Evolutionary conservation across 257 asterid genomes (phyloP).

Genomic region (Petrea volubilis): DNA sequence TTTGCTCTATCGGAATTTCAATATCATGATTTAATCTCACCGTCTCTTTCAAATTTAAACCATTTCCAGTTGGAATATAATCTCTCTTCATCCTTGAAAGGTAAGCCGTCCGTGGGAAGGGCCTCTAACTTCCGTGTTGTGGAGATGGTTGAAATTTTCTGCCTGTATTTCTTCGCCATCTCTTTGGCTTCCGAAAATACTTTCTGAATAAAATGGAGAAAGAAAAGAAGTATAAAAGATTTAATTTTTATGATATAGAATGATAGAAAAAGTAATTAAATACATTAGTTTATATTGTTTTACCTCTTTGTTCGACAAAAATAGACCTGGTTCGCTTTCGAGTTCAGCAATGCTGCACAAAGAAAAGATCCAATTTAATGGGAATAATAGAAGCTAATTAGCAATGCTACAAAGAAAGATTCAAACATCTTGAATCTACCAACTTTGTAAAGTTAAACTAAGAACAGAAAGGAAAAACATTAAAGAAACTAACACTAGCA

Average conservation of each 20-base stretch:
- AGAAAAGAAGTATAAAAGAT: not conserved
- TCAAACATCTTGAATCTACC: not conserved
- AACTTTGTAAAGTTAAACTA: not conserved
- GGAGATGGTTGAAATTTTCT: conserved; percentile 40
- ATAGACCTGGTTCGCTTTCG: conserved; percentile 91
- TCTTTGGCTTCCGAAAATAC: conserved; percentile 82
- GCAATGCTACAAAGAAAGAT: conserved; percentile 1
- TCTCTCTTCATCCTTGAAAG: conserved; percentile 73
- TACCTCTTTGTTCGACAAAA: conserved; percentile 82
- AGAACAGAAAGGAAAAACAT: too few relatives aligned
- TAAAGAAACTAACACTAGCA: too few relatives aligned
- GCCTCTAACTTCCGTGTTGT: conserved; percentile 45
- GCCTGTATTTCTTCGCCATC: conserved; percentile 86
- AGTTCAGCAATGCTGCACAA: conserved; percentile 78
- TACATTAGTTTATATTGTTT: not conserved
- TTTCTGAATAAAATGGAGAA: conserved; percentile 44
- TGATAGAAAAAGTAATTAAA: not conserved
- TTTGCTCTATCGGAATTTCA: not conserved
- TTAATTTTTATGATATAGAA: not conserved
- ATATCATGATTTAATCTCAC: conserved; percentile 27
- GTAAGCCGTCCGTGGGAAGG: conserved; percentile 51
- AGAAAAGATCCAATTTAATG: conserved; percentile 20
- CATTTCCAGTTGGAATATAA: conserved; percentile 85
- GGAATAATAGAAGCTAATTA: conserved; percentile 11
- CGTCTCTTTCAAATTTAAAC: conserved; percentile 68